Conservation (phyloP, 768 basidiomycete genomes). For the Leccinellum luteum region DNA sequence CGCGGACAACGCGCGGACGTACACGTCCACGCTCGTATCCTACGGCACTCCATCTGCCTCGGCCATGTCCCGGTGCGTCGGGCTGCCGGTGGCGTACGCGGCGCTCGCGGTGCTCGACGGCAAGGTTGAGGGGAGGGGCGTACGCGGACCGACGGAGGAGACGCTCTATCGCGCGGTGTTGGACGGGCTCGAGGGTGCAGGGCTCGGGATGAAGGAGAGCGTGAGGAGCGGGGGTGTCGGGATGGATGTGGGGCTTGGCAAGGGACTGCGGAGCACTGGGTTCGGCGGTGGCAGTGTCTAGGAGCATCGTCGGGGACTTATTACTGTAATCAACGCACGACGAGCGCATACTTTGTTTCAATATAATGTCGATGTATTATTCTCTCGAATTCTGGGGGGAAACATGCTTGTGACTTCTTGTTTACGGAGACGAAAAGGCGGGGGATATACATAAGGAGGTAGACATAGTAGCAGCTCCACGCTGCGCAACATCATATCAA, state of each 20-base stretch:
- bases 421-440: not conserved
- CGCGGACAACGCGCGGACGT: constrained; percentile 49
- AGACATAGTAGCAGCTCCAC: not conserved
- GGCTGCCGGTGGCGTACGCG: constrained; percentile 83
- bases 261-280: constrained; percentile 17
- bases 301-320: no score
- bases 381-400: not conserved
- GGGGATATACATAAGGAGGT: not conserved
- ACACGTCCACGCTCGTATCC: constrained; percentile 64
- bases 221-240: constrained; percentile 38
- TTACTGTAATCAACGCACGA: no score
- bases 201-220: constrained; percentile 40
- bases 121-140: constrained; percentile 50
- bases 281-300: not conserved
- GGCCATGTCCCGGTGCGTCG: constrained; percentile 92
- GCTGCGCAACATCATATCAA: constrained; percentile 10
- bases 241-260: constrained; percentile 41
- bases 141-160: constrained; percentile 61
- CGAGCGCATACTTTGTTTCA: no score
- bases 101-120: constrained; percentile 71
- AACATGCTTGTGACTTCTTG: not conserved
- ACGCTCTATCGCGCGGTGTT: constrained; percentile 65
- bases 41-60: constrained; percentile 60
- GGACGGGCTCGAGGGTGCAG: constrained; percentile 50
- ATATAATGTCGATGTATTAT: not conserved